Base-by-base conservation (phyloP, 805 yeast species). In the Candida schatavii region DNA sequence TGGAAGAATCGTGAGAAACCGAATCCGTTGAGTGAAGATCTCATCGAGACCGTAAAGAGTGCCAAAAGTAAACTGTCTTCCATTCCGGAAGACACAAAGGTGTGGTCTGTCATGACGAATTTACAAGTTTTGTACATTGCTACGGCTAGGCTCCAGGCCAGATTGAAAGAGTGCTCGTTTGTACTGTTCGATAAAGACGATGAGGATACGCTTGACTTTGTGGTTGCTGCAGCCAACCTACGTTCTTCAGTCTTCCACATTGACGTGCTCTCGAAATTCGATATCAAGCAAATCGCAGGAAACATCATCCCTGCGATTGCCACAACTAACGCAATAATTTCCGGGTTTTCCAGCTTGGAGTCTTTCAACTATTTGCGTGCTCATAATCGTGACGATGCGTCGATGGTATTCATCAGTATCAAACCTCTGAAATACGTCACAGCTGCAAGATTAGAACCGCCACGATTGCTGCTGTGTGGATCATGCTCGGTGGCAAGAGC, bases 301-400 rank as follows among this genome's bases (percentile, higher is more conserved):
- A 93, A 91, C 61, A 93, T 93, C 53, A 93, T 93, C 31, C 99
- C 99, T 0, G 99, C 99, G 0, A 90, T 95, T 51, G 98, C 99
- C 4, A 93, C 99, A 1, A 91, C 97, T 3, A 93, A 93, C 61
- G 98, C 99, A 1, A 83, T 93, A 11, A 83, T 93, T 51, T 89
- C 97, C 0, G 99, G 99, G 0, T 76, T 88, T 50, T 84, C 93
- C 13, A 82, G 89, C 3, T 59, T 91, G 30, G 79, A 83, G 29
- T 85, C 95, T 0, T 64, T 89, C 36, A 77, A 58, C 59, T 79
- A 41, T 54, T 84, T 66, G 49, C 9, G 7, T 19, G 13, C 15
- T 4, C n/a, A 36, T 4, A 52, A 55, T 2, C 49, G 60, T 22
- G 41, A 42, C 3, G 30, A 40, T 0, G 55, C 68, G 2, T 55